These are phyloP conservation scores for Haplographium delicatum DNA, from an alignment of 495 filamentous ascomycete species.

Conservation along the genomic window DNA sequence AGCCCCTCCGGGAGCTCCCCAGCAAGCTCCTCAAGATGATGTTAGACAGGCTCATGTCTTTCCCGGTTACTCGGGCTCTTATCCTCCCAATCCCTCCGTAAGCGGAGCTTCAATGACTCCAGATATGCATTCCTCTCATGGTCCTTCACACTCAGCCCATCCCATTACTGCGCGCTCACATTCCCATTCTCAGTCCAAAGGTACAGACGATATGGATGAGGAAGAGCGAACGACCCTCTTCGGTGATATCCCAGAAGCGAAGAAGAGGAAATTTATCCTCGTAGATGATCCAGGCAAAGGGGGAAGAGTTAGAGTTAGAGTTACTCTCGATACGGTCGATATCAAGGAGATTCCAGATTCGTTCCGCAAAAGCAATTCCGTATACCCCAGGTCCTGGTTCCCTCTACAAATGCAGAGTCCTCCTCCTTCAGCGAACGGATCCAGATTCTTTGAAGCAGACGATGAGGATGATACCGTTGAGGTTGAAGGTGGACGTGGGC, in stretches of 20 bases:
- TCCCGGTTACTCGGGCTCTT: conserved; percentile 62
- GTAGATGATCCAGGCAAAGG: conserved; percentile 82
- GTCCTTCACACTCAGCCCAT: conserved; percentile 31
- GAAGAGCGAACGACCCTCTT: conserved; percentile 62
- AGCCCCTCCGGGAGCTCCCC: conserved; percentile 29
- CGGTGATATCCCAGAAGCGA: conserved; percentile 77
- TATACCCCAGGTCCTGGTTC: conserved; percentile 86
- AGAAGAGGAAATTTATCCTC: conserved; percentile 92
- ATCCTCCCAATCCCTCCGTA: conserved; percentile 40
- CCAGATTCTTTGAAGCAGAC: conserved; percentile 62
- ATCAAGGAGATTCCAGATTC: conserved; percentile 93
- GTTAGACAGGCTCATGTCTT: conserved; percentile 76
- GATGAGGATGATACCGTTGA: conserved; percentile 54
- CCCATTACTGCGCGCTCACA: conserved; percentile 18
- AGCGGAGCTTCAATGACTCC: conserved; percentile 64
- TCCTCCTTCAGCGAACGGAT: conserved; percentile 57
- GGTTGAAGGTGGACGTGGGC: conserved; percentile 30
- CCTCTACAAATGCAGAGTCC: conserved; percentile 81
- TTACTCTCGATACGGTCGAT: conserved; percentile 81
- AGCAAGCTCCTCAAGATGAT: conserved; percentile 41
- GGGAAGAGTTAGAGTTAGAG: conserved; percentile 74
- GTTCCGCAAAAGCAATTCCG: conserved; percentile 79
- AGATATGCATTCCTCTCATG: conserved; percentile 57
- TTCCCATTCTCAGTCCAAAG: conserved; percentile 18
- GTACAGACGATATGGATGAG: conserved; percentile 23